These are phyloP conservation scores for Pyrenophora seminiperda DNA, from an alignment of 2,329 filamentous ascomycete genomes.

Conservation along the genomic window DNA sequence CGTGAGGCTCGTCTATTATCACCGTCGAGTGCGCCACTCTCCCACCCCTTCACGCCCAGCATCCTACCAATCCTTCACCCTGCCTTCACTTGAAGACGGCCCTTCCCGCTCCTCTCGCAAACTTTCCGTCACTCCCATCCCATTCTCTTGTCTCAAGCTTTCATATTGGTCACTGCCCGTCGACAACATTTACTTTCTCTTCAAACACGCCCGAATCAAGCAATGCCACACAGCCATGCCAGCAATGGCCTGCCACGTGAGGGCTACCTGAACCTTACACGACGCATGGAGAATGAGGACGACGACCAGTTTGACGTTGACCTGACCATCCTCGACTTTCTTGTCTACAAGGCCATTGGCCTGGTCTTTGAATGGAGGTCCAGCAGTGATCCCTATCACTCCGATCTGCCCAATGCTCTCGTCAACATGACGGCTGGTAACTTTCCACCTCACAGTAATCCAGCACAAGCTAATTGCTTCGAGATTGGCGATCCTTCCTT, in stretches of 20 bases:
- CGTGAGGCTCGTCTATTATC: constrained; percentile 14
- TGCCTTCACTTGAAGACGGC: constrained; percentile 15
- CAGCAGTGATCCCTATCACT: constrained; percentile 36
- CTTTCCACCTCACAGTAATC: constrained; percentile 3
- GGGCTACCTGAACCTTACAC: constrained; percentile 40
- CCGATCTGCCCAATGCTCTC: constrained; percentile 40
- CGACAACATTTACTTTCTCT: constrained; percentile 6
- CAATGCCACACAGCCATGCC: constrained; percentile 27
- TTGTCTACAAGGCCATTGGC: constrained; percentile 55
- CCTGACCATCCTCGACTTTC: constrained; percentile 62
- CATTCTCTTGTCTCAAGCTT: not conserved
- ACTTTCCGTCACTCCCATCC: constrained; percentile 4
- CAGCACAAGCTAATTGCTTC: not conserved
- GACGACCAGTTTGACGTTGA: constrained; percentile 57
- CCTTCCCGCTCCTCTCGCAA: constrained; percentile 10
- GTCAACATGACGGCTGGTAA: constrained; percentile 43
- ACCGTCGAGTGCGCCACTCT: constrained; percentile 10
- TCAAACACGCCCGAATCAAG: constrained; percentile 30
- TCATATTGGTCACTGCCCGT: constrained; percentile 27
- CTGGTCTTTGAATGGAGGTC: constrained; percentile 48
- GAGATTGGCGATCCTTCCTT: constrained; percentile 54
- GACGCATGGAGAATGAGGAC: constrained; percentile 41
- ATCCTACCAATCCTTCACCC: not conserved
- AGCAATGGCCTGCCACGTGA: constrained; percentile 28
- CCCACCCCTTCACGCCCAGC: not conserved